Evolutionary conservation across 1,284 basidiomycete species (phyloP).

Genomic region (Rhizopogon parksii): DNA sequence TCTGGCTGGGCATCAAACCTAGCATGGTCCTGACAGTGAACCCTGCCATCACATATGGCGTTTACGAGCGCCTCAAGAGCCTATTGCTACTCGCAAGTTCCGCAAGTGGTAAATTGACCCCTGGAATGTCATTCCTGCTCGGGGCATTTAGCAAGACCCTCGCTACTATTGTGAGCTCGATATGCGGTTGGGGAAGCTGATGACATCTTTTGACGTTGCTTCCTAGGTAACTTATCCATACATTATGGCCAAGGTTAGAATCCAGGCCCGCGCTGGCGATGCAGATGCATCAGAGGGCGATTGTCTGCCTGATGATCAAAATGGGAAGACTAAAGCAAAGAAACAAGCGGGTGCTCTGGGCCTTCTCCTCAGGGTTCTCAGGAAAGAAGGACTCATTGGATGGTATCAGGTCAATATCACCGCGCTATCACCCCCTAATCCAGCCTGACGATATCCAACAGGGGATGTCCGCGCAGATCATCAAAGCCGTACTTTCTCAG

Average conservation of each 20-base stretch:
- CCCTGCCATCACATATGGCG: conserved; percentile 97
- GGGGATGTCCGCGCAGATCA: conserved; percentile 90
- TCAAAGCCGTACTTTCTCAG: conserved; percentile 83
- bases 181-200: not conserved
- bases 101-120: conserved; percentile 63
- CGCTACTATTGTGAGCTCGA: conserved; percentile 78
- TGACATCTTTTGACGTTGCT: not conserved
- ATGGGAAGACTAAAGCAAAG: conserved; percentile 31
- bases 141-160: conserved; percentile 96
- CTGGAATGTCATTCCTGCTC: conserved; percentile 77
- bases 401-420: conserved; percentile 81
- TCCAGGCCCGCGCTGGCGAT: conserved; percentile 76
- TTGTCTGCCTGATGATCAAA: conserved; percentile 27
- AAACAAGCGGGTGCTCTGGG: conserved; percentile 70
- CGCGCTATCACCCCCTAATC: not conserved
- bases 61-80: conserved; percentile 88
- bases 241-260: conserved; percentile 95
- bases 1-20: conserved; percentile 94
- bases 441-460: conserved; percentile 25
- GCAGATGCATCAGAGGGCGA: conserved; percentile 36
- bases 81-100: conserved; percentile 50
- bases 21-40: conserved; percentile 92
- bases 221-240: conserved; percentile 82
- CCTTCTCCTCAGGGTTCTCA: conserved; percentile 69
- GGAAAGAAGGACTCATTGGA: conserved; percentile 74